Base-by-base conservation (phyloP, 177 flowering plant species). In the Vitis hybrid region DNA sequence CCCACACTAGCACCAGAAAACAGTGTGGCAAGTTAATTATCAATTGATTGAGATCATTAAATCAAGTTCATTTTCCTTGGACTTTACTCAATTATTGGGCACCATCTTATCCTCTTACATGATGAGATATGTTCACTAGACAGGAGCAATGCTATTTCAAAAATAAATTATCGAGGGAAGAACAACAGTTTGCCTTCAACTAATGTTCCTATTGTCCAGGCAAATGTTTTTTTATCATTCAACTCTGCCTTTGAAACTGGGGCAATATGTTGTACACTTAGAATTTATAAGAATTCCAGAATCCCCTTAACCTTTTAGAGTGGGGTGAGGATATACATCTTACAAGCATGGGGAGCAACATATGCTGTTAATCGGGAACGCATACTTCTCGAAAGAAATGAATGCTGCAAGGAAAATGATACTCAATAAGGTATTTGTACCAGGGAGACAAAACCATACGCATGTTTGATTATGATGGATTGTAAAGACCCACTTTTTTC, bases 281-380 rank as follows among this genome's bases (percentile, higher is more conserved):
- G 9, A n/a, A 62, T 3, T 62, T 4, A 15, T 62, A 34, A 62
- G 45, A 6, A 54, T 15, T 54, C 17, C 2, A 0, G 56, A 54
- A 54, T 54, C 10, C 17, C 56, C 56, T 60, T 26, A 40, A 40
- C 2, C 60, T 14, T 58, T 19, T 50, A 48, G 52, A 15, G 15
- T 10, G 81, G 81, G 8, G 67, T 68, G 26, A 78, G 57, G 10
- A 75, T 14, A 65, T 75, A 78, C 78, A 75, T 75, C 72, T 75
- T 74, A 71, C 75, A 74, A 34, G 67, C 75, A 62, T 78, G 78
- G 18, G 81, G 60, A 60, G 21, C 78, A 12, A 75, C 76, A 49
- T 30, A 6, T 5, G 81, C 73, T 23, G 75, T 74, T 48, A 78
- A 17, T 23, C 63, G 49, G 21, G 30, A 40, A 0, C 57, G 52